Conservation (phyloP, 2,329 filamentous ascomycete species). For the Colletotrichum filicis region DNA sequence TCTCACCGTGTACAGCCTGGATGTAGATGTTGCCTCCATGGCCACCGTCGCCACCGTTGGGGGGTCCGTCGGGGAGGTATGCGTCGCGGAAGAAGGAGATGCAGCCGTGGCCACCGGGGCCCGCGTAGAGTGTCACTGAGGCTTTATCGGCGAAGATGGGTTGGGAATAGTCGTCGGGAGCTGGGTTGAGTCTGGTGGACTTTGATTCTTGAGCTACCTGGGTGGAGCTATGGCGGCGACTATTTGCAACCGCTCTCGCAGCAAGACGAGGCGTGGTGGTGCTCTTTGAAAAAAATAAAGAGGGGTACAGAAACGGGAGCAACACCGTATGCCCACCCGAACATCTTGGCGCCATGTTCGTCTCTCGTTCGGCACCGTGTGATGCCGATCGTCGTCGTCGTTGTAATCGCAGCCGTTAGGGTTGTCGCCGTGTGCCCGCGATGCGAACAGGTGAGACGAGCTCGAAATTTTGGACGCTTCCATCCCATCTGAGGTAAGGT, state of each 20-base stretch:
- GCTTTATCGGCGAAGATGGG: slow-evolving; percentile 91
- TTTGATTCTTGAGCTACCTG: slow-evolving; percentile 32
- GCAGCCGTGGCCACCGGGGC: slow-evolving; percentile 88
- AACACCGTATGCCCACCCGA: slow-evolving; percentile 48
- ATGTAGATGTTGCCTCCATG: slow-evolving; percentile 94
- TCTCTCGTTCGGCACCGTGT: background rate
- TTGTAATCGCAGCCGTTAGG: too few species aligned
- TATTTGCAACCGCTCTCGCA: slow-evolving; percentile 37
- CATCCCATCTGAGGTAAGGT: background rate
- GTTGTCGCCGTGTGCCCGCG: background rate
- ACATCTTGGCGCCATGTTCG: slow-evolving; percentile 55
- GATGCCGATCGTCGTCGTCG: background rate
- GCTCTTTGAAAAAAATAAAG: slow-evolving; percentile 48
- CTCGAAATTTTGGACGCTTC: slow-evolving; percentile 26
- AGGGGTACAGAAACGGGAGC: slow-evolving; percentile 64
- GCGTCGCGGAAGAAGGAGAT: slow-evolving; percentile 95
- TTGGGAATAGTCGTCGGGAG: slow-evolving; percentile 84
- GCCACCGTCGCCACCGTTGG: slow-evolving; percentile 95
- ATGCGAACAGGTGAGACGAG: background rate
- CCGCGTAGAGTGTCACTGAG: slow-evolving; percentile 79
- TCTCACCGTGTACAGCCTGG: slow-evolving; percentile 90
- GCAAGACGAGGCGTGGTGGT: slow-evolving; percentile 39
- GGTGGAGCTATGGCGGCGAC: slow-evolving; percentile 34
- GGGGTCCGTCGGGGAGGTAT: slow-evolving; percentile 86
- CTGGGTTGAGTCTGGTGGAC: slow-evolving; percentile 77